Evolutionary conservation across 371 early-diverging fungal genomes (phyloP).

Genomic region (Apophysomyces ossiformis): DNA sequence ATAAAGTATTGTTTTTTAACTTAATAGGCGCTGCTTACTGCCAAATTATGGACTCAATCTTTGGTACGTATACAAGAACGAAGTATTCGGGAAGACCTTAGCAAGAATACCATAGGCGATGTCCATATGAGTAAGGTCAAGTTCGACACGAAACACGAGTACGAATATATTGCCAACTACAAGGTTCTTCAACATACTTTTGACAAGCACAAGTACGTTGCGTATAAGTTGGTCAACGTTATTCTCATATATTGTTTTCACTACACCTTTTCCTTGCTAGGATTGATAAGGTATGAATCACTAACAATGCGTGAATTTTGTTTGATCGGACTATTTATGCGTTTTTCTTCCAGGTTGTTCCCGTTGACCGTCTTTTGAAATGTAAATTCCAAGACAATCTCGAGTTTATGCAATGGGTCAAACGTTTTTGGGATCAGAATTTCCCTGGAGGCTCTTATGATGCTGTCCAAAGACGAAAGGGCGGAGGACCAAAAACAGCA

Average conservation of each 20-base stretch:
- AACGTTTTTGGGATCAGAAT: constrained; percentile 84
- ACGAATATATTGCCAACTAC: constrained; percentile 90
- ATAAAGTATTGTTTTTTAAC: background rate
- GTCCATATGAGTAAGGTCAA: constrained; percentile 85
- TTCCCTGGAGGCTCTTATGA: constrained; percentile 85
- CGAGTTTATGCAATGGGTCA: constrained; percentile 95
- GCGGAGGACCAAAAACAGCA: constrained; percentile 27
- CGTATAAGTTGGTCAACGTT: background rate
- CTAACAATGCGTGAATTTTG: background rate
- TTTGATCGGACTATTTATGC: too few species aligned
- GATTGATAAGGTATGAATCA: constrained; percentile 25
- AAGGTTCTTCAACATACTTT: constrained; percentile 88
- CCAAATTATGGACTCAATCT: constrained; percentile 94
- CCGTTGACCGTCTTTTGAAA: constrained; percentile 84
- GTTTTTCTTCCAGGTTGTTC: constrained; percentile 59
- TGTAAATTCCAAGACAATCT: constrained; percentile 96
- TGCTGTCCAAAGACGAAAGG: constrained; percentile 76
- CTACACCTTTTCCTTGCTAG: constrained; percentile 9
- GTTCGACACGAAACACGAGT: constrained; percentile 89
- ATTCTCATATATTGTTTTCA: background rate
- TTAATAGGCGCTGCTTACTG: constrained; percentile 82
- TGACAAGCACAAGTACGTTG: constrained; percentile 73
- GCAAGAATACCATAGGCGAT: constrained; percentile 45
- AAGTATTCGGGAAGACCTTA: background rate
- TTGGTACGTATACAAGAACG: constrained; percentile 45